Base-by-base conservation (phyloP, 1,284 basidiomycete genomes). In the Coriolopsis trogii region DNA sequence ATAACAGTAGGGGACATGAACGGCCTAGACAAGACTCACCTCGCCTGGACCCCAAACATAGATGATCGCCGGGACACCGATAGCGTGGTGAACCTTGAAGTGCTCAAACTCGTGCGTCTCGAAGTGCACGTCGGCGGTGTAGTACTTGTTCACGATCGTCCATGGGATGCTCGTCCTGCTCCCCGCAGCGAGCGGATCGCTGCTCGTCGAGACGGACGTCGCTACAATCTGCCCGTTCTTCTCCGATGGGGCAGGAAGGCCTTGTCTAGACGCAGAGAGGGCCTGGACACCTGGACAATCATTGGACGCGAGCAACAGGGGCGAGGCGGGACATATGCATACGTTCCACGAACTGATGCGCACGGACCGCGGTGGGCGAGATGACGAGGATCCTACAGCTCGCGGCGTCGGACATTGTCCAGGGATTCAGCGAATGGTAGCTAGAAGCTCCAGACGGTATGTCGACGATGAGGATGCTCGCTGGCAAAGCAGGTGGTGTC, bases 141-240 rank as follows among this genome's bases (percentile, higher is more conserved):
- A 95, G 70, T 95, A 95, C 68, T 84, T 89, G 75, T 95, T 94
- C 52, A 76, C 73, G 53, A 95, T 89, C 26, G 78, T 86, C 89
- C 91, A 94, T 12, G 84, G 85, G 28, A 89, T 69, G 26, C 54
- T 58, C n/a, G 51, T 61, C 55, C 53, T 60, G 40, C 49, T 45
- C 18, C 47, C 51, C 21, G 49, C 38, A 9, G 51, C 41, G 25
- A 46, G 51, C 21, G 48, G 53, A 25, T 53, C 49, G 15, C 36
- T 41, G 49, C 33, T 41, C 15, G 57, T 41, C 29, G 55, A 56
- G 24, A 54, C 37, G 16, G 49, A 46, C 3, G 49, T 42, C 31
- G 30, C 28, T 25, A 12, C 43, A 30, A 16, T 9, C 18, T 46
- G 40, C 20, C 25, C 36, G 12, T 34, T 41, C 46, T 31, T 34